Base-by-base conservation (phyloP, 768 basidiomycete species). In the Mycena pura region DNA sequence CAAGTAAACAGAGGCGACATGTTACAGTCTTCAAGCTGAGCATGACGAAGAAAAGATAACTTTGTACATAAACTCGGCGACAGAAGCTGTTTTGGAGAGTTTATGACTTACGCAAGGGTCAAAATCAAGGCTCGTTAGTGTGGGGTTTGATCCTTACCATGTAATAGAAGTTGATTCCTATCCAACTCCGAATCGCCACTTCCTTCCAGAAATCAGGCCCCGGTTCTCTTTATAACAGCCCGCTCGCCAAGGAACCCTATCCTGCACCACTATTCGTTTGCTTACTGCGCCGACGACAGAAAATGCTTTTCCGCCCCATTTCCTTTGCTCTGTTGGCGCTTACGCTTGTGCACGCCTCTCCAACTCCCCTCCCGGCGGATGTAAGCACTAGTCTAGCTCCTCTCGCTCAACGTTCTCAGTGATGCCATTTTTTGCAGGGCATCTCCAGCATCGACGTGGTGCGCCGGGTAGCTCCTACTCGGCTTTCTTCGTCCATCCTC, bases 301-400 rank as follows among this genome's bases (percentile, higher is more conserved):
- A 36, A 40, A 54, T 54, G 52, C 52, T 54, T 44, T 54, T 25
- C 52, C 52, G 15, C 29, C 29, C 41, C 40, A 32, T 54, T 21
- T 32, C 52, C n/a, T 43, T 54, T 32, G 40, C 52, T 22, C 41
- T 54, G 52, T 54, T 44, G 41, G 52, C 52, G 29, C 40, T 54
- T 44, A 43, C 22, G 29, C 29, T 54, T 44, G 52, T 54, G 52
- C 29, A 54, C 44, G 52, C 52, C 40, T 54, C 52, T 32, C 52
- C 52, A 10, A 54, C 15, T 44, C 52, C 52, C 34, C 40, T 44
- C 21, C 29, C 52, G 31, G 40, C 40, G 9, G 41, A 44, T 32
- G 52, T 54, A 44, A 54, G 52, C 19, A 32, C 52, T 43, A n/a
- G n/a, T n/a, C n/a, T n/a, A 31, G 13, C 41, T 32, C 29, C 40